Base-by-base conservation (phyloP, 2,329 filamentous ascomycete species). In the Emmonsia crescens region DNA sequence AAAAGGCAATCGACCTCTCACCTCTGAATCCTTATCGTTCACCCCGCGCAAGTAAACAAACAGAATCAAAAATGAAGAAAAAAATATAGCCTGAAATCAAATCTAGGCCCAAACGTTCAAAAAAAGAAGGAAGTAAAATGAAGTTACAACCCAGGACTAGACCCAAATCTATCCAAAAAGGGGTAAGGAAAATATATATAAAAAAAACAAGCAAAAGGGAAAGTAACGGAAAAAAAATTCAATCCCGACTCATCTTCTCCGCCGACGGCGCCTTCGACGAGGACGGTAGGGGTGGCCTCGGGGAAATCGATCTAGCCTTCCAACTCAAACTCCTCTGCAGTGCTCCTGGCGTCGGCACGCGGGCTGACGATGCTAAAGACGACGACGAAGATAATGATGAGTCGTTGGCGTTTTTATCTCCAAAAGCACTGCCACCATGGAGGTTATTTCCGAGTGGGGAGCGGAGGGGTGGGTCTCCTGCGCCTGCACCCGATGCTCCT, bases 231-330 rank as follows among this genome's bases (percentile, higher is more conserved):
- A 57, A 57, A 31, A 6, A 31, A 52, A 2, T 21, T 55, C 52
- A 59, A 59, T 51, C 57, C 12, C 33, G 57, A 59, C 44, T 59
- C 42, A 59, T 49, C 57, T 59, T 59, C 16, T 59, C 57, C 46
- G 29, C 44, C 5, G 19, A 49, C 29, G 31, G 29, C 21, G n/a
- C 51, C 27, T 48, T 49, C 44, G 29, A 16, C 55, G 55, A 27
- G 10, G 52, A 36, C 16, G 52, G 21, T 14, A 27, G 27, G 16
- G 44, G 56, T 40, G 40, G 14, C n/a, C 16, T 38, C 36, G 57
- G 57, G 8, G 57, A 59, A 24, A 49, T 8, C 9, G 57, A 59
- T 49, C 42, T 51, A 19, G 27, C 42, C n/a, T 59, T 51, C 57
- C 42, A 31, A 40, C 57, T 51, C 19, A 29, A 44, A 27, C 57